Evolutionary conservation across 2,329 filamentous ascomycete species (phyloP).

Genomic region (Pseudogymnoascus sp.): DNA sequence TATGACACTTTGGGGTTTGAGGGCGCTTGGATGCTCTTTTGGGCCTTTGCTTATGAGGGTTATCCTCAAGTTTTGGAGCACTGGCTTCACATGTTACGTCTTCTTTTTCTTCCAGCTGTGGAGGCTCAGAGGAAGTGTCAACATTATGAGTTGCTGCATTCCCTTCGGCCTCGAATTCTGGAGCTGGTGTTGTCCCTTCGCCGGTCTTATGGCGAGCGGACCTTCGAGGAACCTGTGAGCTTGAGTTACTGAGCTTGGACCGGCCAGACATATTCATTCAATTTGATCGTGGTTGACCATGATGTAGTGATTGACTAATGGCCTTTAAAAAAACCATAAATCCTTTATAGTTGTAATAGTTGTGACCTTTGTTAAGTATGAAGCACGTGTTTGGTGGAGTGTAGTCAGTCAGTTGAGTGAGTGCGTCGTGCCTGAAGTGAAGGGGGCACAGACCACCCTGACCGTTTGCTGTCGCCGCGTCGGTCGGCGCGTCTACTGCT

Average conservation of each 20-base stretch:
- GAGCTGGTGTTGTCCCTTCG: not conserved
- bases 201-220: not conserved
- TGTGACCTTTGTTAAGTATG: not conserved
- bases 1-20: not conserved
- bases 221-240: not conserved
- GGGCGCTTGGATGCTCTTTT: not conserved
- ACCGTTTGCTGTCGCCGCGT: constrained; percentile 4
- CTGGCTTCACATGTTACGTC: not conserved
- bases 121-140: not conserved
- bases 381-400: constrained; percentile 2
- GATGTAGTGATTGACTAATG: not conserved
- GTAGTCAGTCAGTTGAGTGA: not conserved
- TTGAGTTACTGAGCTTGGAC: constrained; percentile 4
- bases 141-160: not conserved
- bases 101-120: not conserved
- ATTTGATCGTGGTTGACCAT: not conserved
- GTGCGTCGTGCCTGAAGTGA: not conserved
- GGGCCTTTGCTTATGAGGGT: not conserved
- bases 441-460: not conserved
- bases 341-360: not conserved
- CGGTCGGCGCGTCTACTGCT: constrained; percentile 1
- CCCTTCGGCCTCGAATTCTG: not conserved
- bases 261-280: not conserved
- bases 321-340: not conserved
- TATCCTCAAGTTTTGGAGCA: not conserved